These are phyloP conservation scores for Corrigiola litoralis DNA, from an alignment of 179 eudicot genomes.

Conservation along the genomic window DNA sequence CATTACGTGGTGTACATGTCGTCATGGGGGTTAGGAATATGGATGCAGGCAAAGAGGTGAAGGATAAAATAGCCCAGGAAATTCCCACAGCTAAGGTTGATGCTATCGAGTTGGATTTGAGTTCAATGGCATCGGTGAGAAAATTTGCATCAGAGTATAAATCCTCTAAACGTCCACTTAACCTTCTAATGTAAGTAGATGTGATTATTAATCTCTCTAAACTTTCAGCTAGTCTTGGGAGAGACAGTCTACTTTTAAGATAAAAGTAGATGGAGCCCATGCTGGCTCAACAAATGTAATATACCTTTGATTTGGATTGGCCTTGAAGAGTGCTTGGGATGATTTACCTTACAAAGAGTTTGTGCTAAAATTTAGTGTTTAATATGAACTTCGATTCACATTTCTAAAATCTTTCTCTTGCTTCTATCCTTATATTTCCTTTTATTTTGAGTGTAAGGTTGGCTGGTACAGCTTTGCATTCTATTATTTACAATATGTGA, in stretches of 20 bases:
- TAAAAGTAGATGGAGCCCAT: too few species aligned
- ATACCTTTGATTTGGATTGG: too few species aligned
- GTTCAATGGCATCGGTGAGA: conserved; percentile 69
- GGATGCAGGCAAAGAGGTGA: conserved; percentile 61
- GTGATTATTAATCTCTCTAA: background rate
- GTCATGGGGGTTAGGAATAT: conserved; percentile 70
- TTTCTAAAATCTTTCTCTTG: background rate
- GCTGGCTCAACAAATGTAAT: too few species aligned
- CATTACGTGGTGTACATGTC: conserved; percentile 74
- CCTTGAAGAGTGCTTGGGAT: too few species aligned
- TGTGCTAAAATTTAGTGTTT: too few species aligned
- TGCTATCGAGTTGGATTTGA: conserved; percentile 76
- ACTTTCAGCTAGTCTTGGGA: too few species aligned
- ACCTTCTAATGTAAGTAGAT: conserved; percentile 75
- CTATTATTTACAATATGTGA: background rate
- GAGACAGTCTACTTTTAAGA: too few species aligned
- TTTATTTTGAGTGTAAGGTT: background rate
- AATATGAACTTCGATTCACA: too few species aligned
- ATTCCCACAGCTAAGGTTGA: conserved; percentile 58
- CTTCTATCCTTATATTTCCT: background rate
- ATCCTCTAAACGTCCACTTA: conserved; percentile 63
- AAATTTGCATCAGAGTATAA: conserved; percentile 60
- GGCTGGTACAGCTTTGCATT: background rate
- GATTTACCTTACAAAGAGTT: too few species aligned
- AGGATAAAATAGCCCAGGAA: conserved; percentile 56